Evolutionary conservation across 495 filamentous ascomycete genomes (phyloP).

Genomic region (Daldinia decipiens): DNA sequence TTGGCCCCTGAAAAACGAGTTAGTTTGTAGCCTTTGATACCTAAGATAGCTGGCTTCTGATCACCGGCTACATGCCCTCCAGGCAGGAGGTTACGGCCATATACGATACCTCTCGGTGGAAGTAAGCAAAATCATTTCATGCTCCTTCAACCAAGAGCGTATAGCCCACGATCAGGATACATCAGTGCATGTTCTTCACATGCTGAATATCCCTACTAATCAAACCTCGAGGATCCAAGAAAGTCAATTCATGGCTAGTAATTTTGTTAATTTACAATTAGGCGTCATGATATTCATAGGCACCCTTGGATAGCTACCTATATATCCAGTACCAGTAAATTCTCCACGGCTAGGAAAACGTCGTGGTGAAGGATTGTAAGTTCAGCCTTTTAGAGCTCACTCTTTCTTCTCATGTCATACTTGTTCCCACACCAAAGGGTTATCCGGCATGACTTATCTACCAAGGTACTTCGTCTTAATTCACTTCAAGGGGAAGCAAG

Average conservation of each 20-base stretch:
- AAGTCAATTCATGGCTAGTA: background rate
- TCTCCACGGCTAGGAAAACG: too few species aligned
- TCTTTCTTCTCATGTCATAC: background rate
- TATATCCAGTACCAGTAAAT: too few species aligned
- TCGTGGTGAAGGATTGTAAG: too few species aligned
- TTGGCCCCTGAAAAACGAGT: background rate
- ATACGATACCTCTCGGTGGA: background rate
- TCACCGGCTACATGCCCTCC: background rate
- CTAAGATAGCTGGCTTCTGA: background rate
- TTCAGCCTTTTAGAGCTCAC: background rate
- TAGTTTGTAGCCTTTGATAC: background rate
- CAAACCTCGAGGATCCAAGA: background rate
- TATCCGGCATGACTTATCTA: background rate
- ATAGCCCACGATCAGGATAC: background rate
- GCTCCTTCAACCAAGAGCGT: too few species aligned
- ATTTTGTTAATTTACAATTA: background rate
- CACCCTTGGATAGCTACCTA: background rate
- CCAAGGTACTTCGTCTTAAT: too few species aligned
- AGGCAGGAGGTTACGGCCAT: background rate
- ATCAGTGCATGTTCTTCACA: background rate
- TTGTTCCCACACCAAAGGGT: background rate
- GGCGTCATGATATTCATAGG: background rate
- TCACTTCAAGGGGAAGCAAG: too few species aligned
- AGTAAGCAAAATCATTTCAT: background rate
- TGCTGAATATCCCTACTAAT: background rate